These are phyloP conservation scores for Chlorella ohadii DNA, from an alignment of 139 green algal genomes.

Conservation along the genomic window DNA sequence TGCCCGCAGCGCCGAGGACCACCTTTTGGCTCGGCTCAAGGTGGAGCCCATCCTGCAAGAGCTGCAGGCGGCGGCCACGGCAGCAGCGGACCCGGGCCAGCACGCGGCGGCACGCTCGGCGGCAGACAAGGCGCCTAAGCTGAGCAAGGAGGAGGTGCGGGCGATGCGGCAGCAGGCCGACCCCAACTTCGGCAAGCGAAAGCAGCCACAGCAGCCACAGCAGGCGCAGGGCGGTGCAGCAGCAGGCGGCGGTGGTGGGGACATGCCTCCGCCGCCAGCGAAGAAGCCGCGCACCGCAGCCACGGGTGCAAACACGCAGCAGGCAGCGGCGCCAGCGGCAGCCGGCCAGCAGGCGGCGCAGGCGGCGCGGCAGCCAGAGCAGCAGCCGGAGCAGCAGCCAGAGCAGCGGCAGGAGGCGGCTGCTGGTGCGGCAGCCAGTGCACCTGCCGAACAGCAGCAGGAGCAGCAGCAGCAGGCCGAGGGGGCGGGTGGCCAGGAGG, in stretches of 20 bases:
- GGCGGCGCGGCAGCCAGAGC: not conserved
- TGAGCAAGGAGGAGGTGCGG: slow-evolving; percentile 68
- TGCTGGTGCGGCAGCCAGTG: not conserved
- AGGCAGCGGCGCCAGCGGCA: not conserved
- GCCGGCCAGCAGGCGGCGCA: not conserved
- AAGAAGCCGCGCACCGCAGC: slow-evolving; percentile 13
- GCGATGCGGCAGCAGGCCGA: slow-evolving; percentile 70
- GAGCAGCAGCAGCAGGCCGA: not conserved
- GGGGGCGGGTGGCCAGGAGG: not conserved
- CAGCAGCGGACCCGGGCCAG: slow-evolving; percentile 28
- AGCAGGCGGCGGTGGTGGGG: not conserved
- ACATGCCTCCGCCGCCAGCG: slow-evolving; percentile 14
- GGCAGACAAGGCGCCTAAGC: slow-evolving; percentile 59
- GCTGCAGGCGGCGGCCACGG: slow-evolving; percentile 54
- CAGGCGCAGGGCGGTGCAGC: not conserved
- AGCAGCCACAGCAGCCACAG: not conserved
- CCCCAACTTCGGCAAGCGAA: slow-evolving; percentile 68
- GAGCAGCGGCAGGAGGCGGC: not conserved
- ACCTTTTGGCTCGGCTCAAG: slow-evolving; percentile 60
- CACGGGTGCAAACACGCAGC: not conserved
- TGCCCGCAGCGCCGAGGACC: slow-evolving; percentile 42
- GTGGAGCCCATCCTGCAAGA: slow-evolving; percentile 69
- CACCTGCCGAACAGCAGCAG: not conserved
- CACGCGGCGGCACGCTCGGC: slow-evolving; percentile 57
- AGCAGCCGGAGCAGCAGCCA: too few species aligned